Evolutionary conservation across 768 basidiomycete genomes (phyloP).

Genomic region (Leucogyrophana mollusca): DNA sequence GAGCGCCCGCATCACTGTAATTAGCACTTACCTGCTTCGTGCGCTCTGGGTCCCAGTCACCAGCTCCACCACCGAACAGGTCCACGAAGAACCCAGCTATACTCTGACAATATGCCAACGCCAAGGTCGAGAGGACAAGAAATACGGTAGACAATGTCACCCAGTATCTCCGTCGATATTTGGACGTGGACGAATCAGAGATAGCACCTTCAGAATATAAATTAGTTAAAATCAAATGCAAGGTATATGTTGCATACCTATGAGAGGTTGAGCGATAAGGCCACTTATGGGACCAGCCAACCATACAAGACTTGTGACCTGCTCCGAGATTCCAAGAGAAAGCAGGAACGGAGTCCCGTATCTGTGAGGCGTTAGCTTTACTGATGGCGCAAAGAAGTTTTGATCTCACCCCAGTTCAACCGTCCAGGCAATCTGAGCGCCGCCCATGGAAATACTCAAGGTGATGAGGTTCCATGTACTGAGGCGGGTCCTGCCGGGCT

Average conservation of each 20-base stretch:
- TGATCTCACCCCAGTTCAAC: slow-evolving; percentile 96
- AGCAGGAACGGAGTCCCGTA: slow-evolving; percentile 96
- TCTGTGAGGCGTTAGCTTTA: slow-evolving; percentile 39
- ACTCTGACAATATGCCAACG: slow-evolving; percentile 79
- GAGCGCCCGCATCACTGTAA: background rate
- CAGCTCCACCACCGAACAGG: slow-evolving; percentile 67
- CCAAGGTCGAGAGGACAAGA: slow-evolving; percentile 73
- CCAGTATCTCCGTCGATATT: slow-evolving; percentile 91
- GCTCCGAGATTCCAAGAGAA: slow-evolving; percentile 76
- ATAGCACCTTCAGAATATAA: slow-evolving; percentile 66
- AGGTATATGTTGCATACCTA: slow-evolving; percentile 55
- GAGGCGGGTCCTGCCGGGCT: slow-evolving; percentile 25
- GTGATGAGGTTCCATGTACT: slow-evolving; percentile 75
- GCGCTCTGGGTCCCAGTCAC: slow-evolving; percentile 85
- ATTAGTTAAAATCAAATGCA: slow-evolving; percentile 5
- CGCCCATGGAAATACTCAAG: slow-evolving; percentile 89
- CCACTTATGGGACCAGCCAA: slow-evolving; percentile 94
- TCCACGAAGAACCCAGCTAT: slow-evolving; percentile 77
- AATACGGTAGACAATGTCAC: slow-evolving; percentile 84
- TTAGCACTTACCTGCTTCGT: slow-evolving; percentile 49
- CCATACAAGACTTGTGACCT: slow-evolving; percentile 94
- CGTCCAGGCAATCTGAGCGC: slow-evolving; percentile 94
- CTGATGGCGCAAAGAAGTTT: slow-evolving; percentile 1
- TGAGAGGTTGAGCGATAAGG: slow-evolving; percentile 93
- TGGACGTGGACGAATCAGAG: slow-evolving; percentile 90